A percentile compares a stretch with the other conserved stretches of the same genome.
Evolutionary conservation across 257 asterid species (phyloP).

Genomic region (Catharanthus roseus): DNA sequence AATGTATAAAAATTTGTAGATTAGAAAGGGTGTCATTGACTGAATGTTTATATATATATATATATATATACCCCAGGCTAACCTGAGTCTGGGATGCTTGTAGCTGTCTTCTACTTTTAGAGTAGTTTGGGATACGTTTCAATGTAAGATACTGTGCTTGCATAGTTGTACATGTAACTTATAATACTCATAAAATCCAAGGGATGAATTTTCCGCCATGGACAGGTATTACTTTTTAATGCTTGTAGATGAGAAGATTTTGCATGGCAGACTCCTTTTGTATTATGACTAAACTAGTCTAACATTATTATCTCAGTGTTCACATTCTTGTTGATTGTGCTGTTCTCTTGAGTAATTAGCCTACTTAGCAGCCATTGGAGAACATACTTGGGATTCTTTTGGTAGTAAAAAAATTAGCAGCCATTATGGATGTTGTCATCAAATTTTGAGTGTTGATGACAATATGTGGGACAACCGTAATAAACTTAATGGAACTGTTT

Average conservation of each 20-base stretch:
- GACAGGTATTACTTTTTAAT: conserved; percentile 14
- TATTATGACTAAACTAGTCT: neutral
- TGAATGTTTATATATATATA: too few species aligned
- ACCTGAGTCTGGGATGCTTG: conserved; percentile 1
- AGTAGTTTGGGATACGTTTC: conserved; percentile 13
- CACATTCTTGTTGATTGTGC: too few species aligned
- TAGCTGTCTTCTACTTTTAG: neutral
- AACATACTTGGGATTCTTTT: too few species aligned
- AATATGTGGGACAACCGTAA: too few species aligned
- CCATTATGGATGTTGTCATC: too few species aligned
- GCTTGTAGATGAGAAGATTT: conserved; percentile 2
- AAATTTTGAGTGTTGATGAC: too few species aligned
- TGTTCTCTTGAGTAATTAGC: too few species aligned
- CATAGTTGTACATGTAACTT: conserved; percentile 23
- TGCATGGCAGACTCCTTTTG: neutral
- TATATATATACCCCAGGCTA: neutral
- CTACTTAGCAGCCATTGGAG: neutral
- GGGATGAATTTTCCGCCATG: conserved; percentile 6
- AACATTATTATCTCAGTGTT: neutral
- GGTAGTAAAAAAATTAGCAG: too few species aligned
- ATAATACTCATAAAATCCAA: neutral
- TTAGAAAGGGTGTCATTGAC: neutral
- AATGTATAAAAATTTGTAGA: conserved; percentile 14
- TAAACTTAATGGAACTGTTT: too few species aligned
- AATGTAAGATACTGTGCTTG: conserved; percentile 11